Base-by-base conservation (phyloP, 495 filamentous ascomycete genomes). In the Schizothecium vesticola region DNA sequence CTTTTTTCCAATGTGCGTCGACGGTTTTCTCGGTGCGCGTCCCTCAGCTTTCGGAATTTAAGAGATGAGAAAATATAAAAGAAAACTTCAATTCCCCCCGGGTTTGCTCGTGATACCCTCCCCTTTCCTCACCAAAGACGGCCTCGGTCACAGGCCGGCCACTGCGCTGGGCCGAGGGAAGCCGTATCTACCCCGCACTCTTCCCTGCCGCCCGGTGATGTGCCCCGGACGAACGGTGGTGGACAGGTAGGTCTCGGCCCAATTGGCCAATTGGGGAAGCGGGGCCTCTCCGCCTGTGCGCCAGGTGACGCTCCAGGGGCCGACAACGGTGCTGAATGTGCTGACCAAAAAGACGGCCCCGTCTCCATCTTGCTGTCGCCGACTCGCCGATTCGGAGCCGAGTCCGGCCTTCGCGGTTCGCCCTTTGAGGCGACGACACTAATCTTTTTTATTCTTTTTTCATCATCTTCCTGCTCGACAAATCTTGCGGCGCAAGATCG, bases 101-200 rank as follows among this genome's bases (percentile, higher is more conserved):
- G 36, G 5, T 51, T 5, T 8, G 6, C 16, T 19, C 19, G 13
- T 36, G 23, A 62, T 33, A n/a, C 16, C 33, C 0, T 43, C 23
- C 26, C 31, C 10, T 31, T 11, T 57, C 23, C 21, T 7, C 12
- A n/a, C 1, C 28, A 29, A 58, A 59, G 26, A 31, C 23, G 28
- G 11, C 51, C 16, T 28, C 58, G 61, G 61, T 60, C 69, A 66
- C 65, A 67, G 70, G 69, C 71, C 70, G 16, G n/a, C 66, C 12
- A 26, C 51, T 56, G 56, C 11, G 25, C 68, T 75, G 69, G 75
- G 72, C 75, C 77, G 77, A 79, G 71, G 75, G 74, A 79, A 78
- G 77, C 76, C 77, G 75, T 28, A 13, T 24, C 60, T 68, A 62
- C 67, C 73, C 72, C 75, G 70, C 67, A 64, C 65, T 26, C 33